Conservation (phyloP, 2,329 filamentous ascomycete species). For the Pezicula rhizophila region DNA sequence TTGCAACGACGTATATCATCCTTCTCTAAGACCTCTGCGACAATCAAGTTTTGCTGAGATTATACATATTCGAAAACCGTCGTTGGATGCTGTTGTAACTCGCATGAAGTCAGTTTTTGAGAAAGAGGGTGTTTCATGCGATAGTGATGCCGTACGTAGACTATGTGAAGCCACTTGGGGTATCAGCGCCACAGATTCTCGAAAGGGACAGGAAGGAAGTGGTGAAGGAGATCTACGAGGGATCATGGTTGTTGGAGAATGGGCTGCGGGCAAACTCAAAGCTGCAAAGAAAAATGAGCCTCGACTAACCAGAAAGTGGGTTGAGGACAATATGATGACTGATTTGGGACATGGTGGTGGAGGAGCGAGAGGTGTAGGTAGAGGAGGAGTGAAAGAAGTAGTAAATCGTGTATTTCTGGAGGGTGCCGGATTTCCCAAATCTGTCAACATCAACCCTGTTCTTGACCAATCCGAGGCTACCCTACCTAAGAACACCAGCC, state of each 20-base stretch:
- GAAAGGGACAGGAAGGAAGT: slow-evolving; percentile 60
- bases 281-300: slow-evolving; percentile 35
- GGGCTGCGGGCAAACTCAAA: slow-evolving; percentile 70
- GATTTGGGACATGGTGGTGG: slow-evolving; percentile 66
- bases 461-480: slow-evolving; percentile 18
- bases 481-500: slow-evolving; percentile 4
- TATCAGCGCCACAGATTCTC: slow-evolving; percentile 65
- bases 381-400: slow-evolving; percentile 68
- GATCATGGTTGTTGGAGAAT: slow-evolving; percentile 81
- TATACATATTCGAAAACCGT: slow-evolving; percentile 84
- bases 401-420: slow-evolving; percentile 74
- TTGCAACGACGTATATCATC: slow-evolving; percentile 95
- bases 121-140: slow-evolving; percentile 81
- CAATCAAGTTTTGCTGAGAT: slow-evolving; percentile 82
- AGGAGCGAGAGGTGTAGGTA: slow-evolving; percentile 63
- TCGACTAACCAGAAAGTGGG: slow-evolving; percentile 66
- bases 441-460: slow-evolving; percentile 20
- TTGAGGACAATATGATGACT: slow-evolving; percentile 64
- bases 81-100: slow-evolving; percentile 75
- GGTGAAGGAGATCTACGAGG: slow-evolving; percentile 70
- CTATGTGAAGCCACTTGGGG: slow-evolving; percentile 81
- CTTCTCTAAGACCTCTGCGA: slow-evolving; percentile 79
- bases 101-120: slow-evolving; percentile 80
- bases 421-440: slow-evolving; percentile 61
- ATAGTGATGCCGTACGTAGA: slow-evolving; percentile 81